These are phyloP conservation scores for Heliamphora exappendiculata DNA, from an alignment of 148 eudicot species.

Conservation along the genomic window DNA sequence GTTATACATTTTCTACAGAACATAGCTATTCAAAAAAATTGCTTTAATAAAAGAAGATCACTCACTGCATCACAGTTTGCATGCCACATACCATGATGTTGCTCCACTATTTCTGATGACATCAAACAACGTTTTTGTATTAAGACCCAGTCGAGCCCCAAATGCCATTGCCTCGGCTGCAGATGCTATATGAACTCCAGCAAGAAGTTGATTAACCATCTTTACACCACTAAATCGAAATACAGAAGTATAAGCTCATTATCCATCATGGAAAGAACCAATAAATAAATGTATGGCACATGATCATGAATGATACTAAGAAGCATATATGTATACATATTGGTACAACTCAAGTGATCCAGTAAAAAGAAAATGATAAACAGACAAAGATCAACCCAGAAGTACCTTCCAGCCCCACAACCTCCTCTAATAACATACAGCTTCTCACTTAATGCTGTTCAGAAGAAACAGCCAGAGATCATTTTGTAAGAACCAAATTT, in stretches of 20 bases:
- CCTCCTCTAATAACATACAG: constrained; percentile 87
- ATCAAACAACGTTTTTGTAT: constrained; percentile 65
- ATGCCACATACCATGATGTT: constrained; percentile 76
- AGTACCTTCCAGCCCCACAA: constrained; percentile 98
- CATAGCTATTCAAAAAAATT: neutral
- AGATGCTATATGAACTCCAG: constrained; percentile 99
- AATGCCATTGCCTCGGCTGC: constrained; percentile 98
- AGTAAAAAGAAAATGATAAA: neutral
- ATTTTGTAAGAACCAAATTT: constrained; percentile 2
- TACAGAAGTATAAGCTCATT: neutral
- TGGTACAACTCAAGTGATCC: neutral
- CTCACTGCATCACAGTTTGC: neutral
- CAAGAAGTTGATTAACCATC: constrained; percentile 99
- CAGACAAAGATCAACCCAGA: constrained; percentile 3
- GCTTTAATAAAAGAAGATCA: neutral
- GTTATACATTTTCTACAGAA: neutral
- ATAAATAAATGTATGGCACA: neutral
- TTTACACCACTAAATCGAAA: constrained; percentile 66
- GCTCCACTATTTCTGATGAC: constrained; percentile 57
- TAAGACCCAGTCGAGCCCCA: constrained; percentile 86
- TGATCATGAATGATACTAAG: neutral
- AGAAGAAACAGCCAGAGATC: constrained; percentile 13
- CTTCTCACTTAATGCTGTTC: constrained; percentile 89
- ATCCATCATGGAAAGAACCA: neutral
- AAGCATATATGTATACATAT: neutral